Evolutionary conservation across 257 asterid species (phyloP), one percentile per base, ranked within the genome.

Genomic region (Lithospermum erythrorhizon): DNA sequence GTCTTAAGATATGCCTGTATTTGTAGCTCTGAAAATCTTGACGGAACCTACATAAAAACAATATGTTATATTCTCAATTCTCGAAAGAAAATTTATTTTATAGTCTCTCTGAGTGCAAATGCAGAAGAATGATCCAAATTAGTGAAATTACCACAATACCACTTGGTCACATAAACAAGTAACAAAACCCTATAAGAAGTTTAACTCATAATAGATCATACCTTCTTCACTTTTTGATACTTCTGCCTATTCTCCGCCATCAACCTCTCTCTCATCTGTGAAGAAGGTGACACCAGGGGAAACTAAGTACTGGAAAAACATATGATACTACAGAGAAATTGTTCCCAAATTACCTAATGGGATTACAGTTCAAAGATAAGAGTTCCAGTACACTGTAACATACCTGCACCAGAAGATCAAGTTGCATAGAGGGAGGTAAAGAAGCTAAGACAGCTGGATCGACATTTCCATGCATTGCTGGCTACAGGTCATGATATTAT

Each of bases 201-300:
- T 14, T 30, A 63, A 41, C 23, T 32, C 27, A 52, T 19, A 30
- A 9, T 13, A 17, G 30, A 24, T 35, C 47, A 18, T 77, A 93
- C 98, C 97, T 93, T 89, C 83, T 93, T 93, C 63, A 93, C 95
- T 75, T 85, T 83, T 76, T 93, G 98, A 80, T 93, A 93, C 84
- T 82, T 86, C 70, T 86, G 93, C 65, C 98, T 82, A 76, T 93
- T 93, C 81, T 89, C 98, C 14, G 97, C 97, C 97, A 93, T 89
- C 75, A 93, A 76, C 68, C 98, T 84, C 82, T 93, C 98, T 74
- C 98, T 85, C 98, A 89, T 93, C 98, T 93, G 75, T 71, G 68
- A 70, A 67, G 57, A 76, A 55, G 71, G 66, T 57, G 66, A 65
- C 32, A 32, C 22, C 51, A 48, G n/a, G 16, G 66, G 70, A 30